Evolutionary conservation across 352 stramenopile genomes (phyloP).

Genomic region (Phytophthora macrochlamydospora): DNA sequence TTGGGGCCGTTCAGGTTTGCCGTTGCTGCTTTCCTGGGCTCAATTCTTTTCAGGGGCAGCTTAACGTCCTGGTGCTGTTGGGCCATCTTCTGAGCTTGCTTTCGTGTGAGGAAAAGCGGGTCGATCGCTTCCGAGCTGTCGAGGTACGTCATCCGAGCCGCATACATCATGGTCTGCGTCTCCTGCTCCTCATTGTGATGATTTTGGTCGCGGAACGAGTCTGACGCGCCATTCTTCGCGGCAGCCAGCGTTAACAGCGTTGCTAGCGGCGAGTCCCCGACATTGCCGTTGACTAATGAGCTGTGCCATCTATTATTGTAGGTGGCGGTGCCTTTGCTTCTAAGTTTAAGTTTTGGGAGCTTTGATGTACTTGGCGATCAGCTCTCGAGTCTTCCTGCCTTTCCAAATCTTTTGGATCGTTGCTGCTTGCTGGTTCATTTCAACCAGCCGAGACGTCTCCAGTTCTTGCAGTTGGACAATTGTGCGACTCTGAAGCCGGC

Average conservation of each 20-base stretch:
- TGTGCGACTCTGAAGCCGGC: constrained; percentile 40
- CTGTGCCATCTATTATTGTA: constrained; percentile 6
- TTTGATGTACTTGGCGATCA: constrained; percentile 60
- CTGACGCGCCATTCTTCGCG: constrained; percentile 10
- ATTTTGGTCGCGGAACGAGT: constrained; percentile 15
- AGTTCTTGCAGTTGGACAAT: constrained; percentile 48
- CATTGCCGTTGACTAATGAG: constrained; percentile 10
- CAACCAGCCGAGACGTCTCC: constrained; percentile 38
- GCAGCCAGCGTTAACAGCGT: constrained; percentile 24
- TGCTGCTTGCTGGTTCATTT: constrained; percentile 37
- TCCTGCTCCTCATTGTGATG: constrained; percentile 51
- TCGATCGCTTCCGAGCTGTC: constrained; percentile 56
- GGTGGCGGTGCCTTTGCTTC: background rate
- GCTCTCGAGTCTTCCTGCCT: constrained; percentile 45
- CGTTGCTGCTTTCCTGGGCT: constrained; percentile 31
- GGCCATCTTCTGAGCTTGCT: constrained; percentile 73
- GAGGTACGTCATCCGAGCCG: constrained; percentile 79
- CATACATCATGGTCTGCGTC: constrained; percentile 79
- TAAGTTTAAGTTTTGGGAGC: background rate
- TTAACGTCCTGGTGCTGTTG: constrained; percentile 55
- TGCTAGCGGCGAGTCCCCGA: constrained; percentile 9
- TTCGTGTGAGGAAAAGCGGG: constrained; percentile 75
- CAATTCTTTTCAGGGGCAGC: constrained; percentile 53
- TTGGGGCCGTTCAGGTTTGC: constrained; percentile 21
- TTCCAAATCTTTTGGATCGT: constrained; percentile 72